phyloP scores from a whole-genome alignment of 139 green algal genomes.

The Micromonas commoda region DNA sequence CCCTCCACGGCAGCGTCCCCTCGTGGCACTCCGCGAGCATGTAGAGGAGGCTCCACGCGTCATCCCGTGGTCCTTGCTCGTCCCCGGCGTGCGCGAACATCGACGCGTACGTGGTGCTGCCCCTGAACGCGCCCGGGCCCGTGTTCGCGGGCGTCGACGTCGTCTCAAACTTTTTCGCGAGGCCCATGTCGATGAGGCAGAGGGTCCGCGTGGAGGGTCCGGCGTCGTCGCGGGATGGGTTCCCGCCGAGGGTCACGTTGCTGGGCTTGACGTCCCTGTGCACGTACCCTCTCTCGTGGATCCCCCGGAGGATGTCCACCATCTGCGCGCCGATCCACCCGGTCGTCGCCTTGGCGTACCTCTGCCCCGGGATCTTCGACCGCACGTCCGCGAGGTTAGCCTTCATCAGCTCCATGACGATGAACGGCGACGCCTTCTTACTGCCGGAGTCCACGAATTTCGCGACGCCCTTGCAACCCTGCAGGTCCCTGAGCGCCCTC shows the following conservation, averaged over 20 bases:
- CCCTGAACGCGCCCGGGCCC: not conserved
- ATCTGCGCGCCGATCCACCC: not conserved
- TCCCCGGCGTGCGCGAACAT: not conserved
- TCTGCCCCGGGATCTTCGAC: not conserved
- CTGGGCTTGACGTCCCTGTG: conserved; percentile 20
- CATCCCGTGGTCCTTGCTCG: conserved; percentile 6
- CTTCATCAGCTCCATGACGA: conserved; percentile 9
- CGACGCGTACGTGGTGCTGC: conserved; percentile 18
- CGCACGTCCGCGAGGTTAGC: conserved; percentile 15
- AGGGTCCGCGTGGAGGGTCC: not conserved
- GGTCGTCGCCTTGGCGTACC: not conserved
- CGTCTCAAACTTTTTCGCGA: conserved; percentile 10
- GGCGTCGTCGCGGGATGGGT: not conserved
- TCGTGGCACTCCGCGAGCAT: conserved; percentile 9
- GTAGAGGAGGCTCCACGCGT: conserved; percentile 1
- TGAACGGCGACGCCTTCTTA: not conserved
- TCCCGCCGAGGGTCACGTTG: conserved; percentile 7
- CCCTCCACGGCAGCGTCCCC: conserved; percentile 14
- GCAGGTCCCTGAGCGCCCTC: not conserved
- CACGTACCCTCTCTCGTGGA: conserved; percentile 16
- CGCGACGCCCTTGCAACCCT: not conserved
- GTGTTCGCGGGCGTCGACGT: not conserved
- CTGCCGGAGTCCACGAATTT: not conserved
- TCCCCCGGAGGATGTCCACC: not conserved
- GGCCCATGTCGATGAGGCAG: conserved; percentile 17